phyloP scores from a whole-genome alignment of 805 yeast genomes.

The Saturnispora gosingensis region DNA sequence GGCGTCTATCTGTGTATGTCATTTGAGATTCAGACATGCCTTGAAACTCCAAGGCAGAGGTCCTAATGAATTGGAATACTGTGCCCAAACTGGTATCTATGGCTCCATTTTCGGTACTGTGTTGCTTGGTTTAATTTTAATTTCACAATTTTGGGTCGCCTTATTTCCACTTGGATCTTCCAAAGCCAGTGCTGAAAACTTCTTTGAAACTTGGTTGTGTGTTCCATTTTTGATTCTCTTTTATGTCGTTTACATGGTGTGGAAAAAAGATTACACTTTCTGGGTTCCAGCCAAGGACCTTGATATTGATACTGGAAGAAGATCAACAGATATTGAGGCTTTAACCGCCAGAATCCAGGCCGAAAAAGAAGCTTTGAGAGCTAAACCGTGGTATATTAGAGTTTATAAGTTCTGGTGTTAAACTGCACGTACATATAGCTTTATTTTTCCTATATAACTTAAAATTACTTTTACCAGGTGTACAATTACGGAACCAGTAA shows the following conservation, averaged over 20 bases:
- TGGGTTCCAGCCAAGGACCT: slow-evolving; percentile 39
- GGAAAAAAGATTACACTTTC: slow-evolving; percentile 36
- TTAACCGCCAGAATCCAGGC: slow-evolving; percentile 40
- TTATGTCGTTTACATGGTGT: slow-evolving; percentile 28
- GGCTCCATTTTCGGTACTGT: slow-evolving; percentile 58
- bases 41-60: slow-evolving; percentile 55
- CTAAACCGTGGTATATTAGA: slow-evolving; percentile 37
- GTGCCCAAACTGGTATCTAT: slow-evolving; percentile 54
- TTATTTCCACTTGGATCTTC: slow-evolving; percentile 50
- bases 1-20: slow-evolving; percentile 64
- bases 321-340: slow-evolving; percentile 42
- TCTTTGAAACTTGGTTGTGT: slow-evolving; percentile 60
- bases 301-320: slow-evolving; percentile 53
- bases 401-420: slow-evolving; percentile 43
- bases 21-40: slow-evolving; percentile 62
- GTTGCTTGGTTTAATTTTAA: slow-evolving; percentile 50
- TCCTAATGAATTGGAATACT: slow-evolving; percentile 58
- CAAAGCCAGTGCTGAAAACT: slow-evolving; percentile 42
- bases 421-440: neutral
- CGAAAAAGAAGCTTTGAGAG: slow-evolving; percentile 35
- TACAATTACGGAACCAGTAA: too few relatives aligned
- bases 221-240: slow-evolving; percentile 51
- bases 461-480: neutral
- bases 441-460: neutral
- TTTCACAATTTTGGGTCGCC: slow-evolving; percentile 79